Evolutionary conservation across 495 filamentous ascomycete genomes (phyloP).

Genomic region (Hypoxylon intermedium): DNA sequence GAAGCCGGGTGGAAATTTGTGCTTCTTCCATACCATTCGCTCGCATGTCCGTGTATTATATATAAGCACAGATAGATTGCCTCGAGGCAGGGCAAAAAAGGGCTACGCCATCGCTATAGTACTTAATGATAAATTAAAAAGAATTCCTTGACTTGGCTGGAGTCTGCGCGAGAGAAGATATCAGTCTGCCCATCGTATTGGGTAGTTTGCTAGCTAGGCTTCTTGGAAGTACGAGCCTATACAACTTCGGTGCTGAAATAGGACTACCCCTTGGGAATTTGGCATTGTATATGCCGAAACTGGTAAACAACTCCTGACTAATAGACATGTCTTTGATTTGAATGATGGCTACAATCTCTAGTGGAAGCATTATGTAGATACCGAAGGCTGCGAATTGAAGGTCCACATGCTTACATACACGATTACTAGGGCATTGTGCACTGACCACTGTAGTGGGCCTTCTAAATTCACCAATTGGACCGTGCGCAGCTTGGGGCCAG

Average conservation of each 20-base stretch:
- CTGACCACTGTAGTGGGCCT: background rate
- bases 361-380: background rate
- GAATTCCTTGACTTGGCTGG: background rate
- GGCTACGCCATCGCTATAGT: conserved; percentile 24
- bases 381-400: no score
- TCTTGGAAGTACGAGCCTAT: background rate
- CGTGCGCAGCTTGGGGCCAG: conserved; percentile 32
- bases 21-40: conserved; percentile 12
- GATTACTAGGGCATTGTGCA: background rate
- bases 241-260: no score
- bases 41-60: conserved; percentile 35
- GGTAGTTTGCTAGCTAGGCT: no score
- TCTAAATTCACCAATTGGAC: background rate
- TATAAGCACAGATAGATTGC: conserved; percentile 41
- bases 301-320: no score
- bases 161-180: no score
- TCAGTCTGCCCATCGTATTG: no score
- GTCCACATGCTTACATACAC: no score
- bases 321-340: no score
- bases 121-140: conserved; percentile 21
- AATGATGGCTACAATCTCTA: no score
- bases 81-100: conserved; percentile 38
- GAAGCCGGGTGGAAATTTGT: conserved; percentile 15
- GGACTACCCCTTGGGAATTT: no score
- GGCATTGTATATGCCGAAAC: no score